Evolutionary conservation across 345 rosid species (phyloP).

Genomic region (Balakata baccata): DNA sequence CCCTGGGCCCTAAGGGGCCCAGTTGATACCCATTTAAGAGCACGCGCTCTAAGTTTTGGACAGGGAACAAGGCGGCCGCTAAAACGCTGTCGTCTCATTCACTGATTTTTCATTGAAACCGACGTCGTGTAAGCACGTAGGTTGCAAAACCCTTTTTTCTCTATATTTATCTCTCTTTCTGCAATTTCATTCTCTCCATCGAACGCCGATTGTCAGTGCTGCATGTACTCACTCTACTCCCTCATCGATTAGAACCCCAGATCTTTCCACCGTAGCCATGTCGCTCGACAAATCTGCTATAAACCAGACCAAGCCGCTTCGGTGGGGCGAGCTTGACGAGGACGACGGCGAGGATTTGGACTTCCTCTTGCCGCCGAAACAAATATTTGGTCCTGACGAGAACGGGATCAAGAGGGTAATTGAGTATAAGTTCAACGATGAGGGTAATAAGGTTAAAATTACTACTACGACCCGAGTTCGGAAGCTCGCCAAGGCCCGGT

Average conservation of each 20-base stretch:
- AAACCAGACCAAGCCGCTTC: conserved; percentile 31
- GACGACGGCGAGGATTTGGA: conserved; percentile 68
- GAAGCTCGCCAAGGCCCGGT: conserved; percentile 47
- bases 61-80: no score
- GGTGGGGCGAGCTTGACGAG: conserved; percentile 74
- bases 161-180: no score
- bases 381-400: conserved; percentile 75
- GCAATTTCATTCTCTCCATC: no score
- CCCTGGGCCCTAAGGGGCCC: no score
- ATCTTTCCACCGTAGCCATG: background rate
- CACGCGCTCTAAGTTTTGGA: no score
- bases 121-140: no score
- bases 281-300: background rate
- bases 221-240: background rate
- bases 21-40: no score
- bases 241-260: background rate
- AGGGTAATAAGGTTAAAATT: conserved; percentile 57
- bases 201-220: background rate
- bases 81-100: no score
- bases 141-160: background rate
- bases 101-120: no score
- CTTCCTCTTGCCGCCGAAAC: conserved; percentile 67
- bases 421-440: conserved; percentile 68
- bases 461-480: conserved; percentile 63
- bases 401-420: conserved; percentile 66